phyloP scores from a whole-genome alignment of 768 basidiomycete species.

The Auriculariales sp. region DNA sequence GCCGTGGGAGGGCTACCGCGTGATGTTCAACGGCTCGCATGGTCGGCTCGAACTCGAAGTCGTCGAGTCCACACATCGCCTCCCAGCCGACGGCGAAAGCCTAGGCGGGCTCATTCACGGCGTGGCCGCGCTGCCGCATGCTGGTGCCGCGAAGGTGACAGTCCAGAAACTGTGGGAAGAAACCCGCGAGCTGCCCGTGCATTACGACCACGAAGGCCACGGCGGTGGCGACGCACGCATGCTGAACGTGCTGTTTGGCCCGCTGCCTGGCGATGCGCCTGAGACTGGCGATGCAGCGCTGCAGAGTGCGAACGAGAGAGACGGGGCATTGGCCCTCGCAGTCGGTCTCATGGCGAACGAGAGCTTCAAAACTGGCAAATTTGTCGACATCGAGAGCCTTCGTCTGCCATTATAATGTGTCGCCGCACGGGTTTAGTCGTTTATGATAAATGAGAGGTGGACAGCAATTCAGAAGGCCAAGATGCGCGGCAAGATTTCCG shows the following conservation, averaged over 20 bases:
- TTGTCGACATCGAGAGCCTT: conserved; percentile 23
- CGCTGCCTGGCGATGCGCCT: conserved; percentile 24
- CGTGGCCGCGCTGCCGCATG: conserved; percentile 23
- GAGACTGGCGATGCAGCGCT: conserved; percentile 30
- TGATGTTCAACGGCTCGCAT: conserved; percentile 38
- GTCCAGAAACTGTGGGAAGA: conserved; percentile 31
- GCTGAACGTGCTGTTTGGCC: conserved; percentile 33
- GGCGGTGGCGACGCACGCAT: conserved; percentile 34
- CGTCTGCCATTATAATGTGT: background rate
- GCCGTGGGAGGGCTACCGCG: conserved; percentile 33
- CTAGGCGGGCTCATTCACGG: conserved; percentile 23
- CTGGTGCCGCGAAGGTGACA: conserved; percentile 27
- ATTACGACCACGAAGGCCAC: conserved; percentile 27
- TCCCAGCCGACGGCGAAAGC: conserved; percentile 15
- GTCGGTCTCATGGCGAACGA: conserved; percentile 35
- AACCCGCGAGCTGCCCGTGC: conserved; percentile 25
- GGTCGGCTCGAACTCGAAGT: conserved; percentile 38
- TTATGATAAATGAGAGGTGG: too few relatives aligned
- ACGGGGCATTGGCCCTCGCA: conserved; percentile 32
- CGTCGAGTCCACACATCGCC: conserved; percentile 27
- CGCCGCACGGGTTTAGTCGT: too few relatives aligned
- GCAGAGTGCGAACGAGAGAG: conserved; percentile 31
- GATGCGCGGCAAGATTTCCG: too few relatives aligned
- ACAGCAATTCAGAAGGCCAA: too few relatives aligned
- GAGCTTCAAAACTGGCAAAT: conserved; percentile 30